These are phyloP conservation scores for Amylocarpus encephaloides DNA, from an alignment of 2,329 filamentous ascomycete genomes.

Conservation along the genomic window DNA sequence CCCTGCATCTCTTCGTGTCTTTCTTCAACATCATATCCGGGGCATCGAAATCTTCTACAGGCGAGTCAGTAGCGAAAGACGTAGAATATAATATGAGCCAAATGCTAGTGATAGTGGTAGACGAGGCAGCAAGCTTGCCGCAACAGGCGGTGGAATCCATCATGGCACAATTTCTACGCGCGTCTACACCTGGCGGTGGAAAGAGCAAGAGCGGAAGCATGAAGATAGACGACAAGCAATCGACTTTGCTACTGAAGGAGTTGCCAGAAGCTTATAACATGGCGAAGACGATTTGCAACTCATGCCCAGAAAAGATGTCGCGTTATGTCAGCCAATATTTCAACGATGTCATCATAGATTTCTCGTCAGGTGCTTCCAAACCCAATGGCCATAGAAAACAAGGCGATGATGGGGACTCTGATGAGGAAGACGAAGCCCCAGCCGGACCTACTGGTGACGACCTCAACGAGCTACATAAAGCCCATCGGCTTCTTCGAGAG, in stretches of 20 bases:
- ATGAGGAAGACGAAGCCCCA: slow-evolving; percentile 53
- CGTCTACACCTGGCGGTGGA: slow-evolving; percentile 59
- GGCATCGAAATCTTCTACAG: slow-evolving; percentile 64
- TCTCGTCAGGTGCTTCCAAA: slow-evolving; percentile 47
- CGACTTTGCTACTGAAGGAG: slow-evolving; percentile 76
- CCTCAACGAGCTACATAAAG: slow-evolving; percentile 80
- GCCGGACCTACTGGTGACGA: slow-evolving; percentile 73
- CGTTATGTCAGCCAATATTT: slow-evolving; percentile 94
- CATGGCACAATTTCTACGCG: slow-evolving; percentile 89
- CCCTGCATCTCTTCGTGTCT: slow-evolving; percentile 74
- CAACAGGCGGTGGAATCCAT: slow-evolving; percentile 83
- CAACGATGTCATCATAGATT: slow-evolving; percentile 90
- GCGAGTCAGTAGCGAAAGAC: slow-evolving; percentile 83
- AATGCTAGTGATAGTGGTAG: slow-evolving; percentile 76
- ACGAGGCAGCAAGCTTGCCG: slow-evolving; percentile 74
- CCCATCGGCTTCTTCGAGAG: slow-evolving; percentile 82
- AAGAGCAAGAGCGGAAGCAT: slow-evolving; percentile 37
- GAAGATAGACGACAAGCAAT: slow-evolving; percentile 67
- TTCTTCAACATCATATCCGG: slow-evolving; percentile 90
- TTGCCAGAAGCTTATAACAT: slow-evolving; percentile 92
- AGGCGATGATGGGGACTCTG: slow-evolving; percentile 52
- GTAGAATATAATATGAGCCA: slow-evolving; percentile 89
- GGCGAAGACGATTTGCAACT: slow-evolving; percentile 89
- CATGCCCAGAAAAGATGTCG: slow-evolving; percentile 87
- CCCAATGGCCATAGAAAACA: slow-evolving; percentile 45